Evolutionary conservation across 2,329 filamentous ascomycete species (phyloP), one percentile per base, ranked within the genome.

Genomic region (Nemania sp.): DNA sequence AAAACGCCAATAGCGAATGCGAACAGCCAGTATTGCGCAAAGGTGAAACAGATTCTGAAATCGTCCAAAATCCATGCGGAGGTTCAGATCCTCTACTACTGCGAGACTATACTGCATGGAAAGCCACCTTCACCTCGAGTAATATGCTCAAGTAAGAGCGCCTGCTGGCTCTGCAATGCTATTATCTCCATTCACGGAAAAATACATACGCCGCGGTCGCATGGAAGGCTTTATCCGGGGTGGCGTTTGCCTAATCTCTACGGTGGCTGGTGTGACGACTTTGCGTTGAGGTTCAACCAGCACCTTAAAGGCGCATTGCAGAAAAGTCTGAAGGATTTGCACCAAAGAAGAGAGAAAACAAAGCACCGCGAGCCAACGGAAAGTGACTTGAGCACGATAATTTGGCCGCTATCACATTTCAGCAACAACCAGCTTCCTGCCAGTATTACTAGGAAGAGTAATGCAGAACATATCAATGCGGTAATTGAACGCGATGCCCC

Each of bases 131-230:
- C 72, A 32, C 82, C 83, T 8, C 79, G 83, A 20, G 78, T 84
- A 2, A 81, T 87, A 5, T 80, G 80, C 61, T 83, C 84, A 3
- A 83, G 80, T 76, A 87, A 87, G 64, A 80, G 83, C 59, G 82
- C 85, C 1, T 87, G 85, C 70, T 86, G 82, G 71, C 78, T 87
- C 0, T 87, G 84, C 73, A 82, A 86, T 58, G 73, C 80, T 6
- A 82, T 86, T 66, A 79, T 87, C n/a, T 60, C 70, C 1, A 70
- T 80, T 15, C 81, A 85, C 65, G 79, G 80, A 2, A 77, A 76
- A 47, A 81, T 83, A 45, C 69, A 82, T 51, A 80, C 80, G 1
- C 81, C 83, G 2, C 77, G 75, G 47, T 80, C 77, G 1, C 83
- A 87, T 68, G 82, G 82, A 2, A 79, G 67, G 43, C 64, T 87